These are phyloP conservation scores for Crotalaria pallida DNA, from an alignment of 306 rosid genomes.

Conservation along the genomic window DNA sequence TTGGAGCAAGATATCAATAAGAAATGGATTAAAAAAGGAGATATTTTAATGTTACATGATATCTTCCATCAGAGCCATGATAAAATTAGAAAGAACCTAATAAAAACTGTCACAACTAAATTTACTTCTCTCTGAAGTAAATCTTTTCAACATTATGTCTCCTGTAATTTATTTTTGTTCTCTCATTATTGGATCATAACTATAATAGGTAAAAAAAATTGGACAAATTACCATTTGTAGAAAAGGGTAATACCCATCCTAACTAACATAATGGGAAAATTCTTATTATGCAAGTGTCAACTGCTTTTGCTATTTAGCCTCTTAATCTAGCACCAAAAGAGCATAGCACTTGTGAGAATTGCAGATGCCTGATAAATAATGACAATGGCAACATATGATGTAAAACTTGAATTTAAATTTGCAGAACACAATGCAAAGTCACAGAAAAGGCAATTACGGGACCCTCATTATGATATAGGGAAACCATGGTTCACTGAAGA, in stretches of 20 bases:
- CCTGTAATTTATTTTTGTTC: background rate
- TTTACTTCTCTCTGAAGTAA: background rate
- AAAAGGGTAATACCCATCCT: background rate
- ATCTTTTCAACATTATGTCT: slow-evolving; percentile 6
- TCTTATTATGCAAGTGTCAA: background rate
- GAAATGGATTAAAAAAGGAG: background rate
- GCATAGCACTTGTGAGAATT: background rate
- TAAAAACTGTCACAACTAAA: slow-evolving; percentile 10
- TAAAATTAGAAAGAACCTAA: slow-evolving; percentile 21
- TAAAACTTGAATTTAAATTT: background rate
- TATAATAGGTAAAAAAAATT: background rate
- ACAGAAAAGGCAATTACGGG: background rate
- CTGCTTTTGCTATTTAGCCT: background rate
- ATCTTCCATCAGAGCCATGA: background rate
- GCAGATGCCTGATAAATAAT: background rate
- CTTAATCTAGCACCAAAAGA: background rate
- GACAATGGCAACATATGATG: background rate
- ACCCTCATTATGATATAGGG: background rate
- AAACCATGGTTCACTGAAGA: background rate
- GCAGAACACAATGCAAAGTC: background rate
- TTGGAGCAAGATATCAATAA: slow-evolving; percentile 12
- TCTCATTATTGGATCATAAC: background rate
- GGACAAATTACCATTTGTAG: background rate
- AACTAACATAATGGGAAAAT: background rate
- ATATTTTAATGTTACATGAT: background rate